Percentiles rank a stretch among this genome's conserved stretches.
phyloP scores from a whole-genome alignment of 2,329 filamentous ascomycete species.

The Ceratocystiopsis sp. region DNA sequence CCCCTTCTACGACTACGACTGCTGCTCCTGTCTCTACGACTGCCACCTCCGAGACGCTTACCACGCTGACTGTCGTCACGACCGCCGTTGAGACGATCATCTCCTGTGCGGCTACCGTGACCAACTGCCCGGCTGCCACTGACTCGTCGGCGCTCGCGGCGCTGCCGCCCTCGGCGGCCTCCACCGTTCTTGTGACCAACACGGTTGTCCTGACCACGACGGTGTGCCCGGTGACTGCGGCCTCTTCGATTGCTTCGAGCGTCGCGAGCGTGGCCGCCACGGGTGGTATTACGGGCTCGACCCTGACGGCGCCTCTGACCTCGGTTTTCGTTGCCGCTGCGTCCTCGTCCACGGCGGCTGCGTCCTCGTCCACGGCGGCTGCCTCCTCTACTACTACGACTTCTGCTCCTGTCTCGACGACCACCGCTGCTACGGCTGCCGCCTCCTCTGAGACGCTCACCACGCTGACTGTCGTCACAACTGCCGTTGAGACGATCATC shows the following conservation, averaged over 20 bases:
- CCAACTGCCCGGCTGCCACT: constrained; percentile 19
- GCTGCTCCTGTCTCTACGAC: constrained; percentile 9
- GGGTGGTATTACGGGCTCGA: constrained; percentile 9
- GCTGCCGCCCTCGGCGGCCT: constrained; percentile 2
- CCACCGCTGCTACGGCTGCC: background rate
- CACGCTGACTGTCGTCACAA: constrained; percentile 24
- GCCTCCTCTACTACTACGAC: too few relatives aligned
- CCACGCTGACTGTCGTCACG: constrained; percentile 23
- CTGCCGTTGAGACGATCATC: constrained; percentile 20
- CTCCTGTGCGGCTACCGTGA: constrained; percentile 19
- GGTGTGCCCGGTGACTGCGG: constrained; percentile 22
- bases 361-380: too few relatives aligned
- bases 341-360: background rate
- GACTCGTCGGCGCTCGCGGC: too few relatives aligned
- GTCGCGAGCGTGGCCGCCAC: constrained; percentile 13
- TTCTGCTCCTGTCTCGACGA: constrained; percentile 12
- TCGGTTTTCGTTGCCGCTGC: background rate
- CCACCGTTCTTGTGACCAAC: constrained; percentile 19
- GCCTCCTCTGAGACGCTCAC: constrained; percentile 12
- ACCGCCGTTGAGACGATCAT: constrained; percentile 22
- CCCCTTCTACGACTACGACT: too few relatives aligned
- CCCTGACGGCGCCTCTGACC: constrained; percentile 10
- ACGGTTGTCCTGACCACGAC: constrained; percentile 23
- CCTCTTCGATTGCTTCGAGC: background rate
- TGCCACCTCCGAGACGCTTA: constrained; percentile 13